A percentile compares a stretch with the other conserved stretches of the same genome.
Evolutionary conservation across 78 protist species (phyloP).

Genomic region (Mantamonas sphyraenae): DNA sequence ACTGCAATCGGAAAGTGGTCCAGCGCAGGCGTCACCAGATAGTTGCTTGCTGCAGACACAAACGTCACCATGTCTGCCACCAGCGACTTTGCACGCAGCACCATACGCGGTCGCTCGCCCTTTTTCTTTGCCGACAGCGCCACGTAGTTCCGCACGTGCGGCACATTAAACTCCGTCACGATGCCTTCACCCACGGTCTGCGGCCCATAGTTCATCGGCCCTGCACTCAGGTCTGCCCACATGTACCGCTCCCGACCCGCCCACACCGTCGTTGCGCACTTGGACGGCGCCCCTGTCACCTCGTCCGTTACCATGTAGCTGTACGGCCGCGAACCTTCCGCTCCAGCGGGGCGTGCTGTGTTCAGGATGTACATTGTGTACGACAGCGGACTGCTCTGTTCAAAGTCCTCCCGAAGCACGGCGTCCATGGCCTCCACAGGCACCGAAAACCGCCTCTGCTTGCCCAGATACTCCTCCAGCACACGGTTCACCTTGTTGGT

Average conservation of each 20-base stretch:
- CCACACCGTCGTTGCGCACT: conserved; percentile 19
- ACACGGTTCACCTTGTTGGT: no score
- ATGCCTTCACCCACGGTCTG: conserved; percentile 17
- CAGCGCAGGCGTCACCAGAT: no score
- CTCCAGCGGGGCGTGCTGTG: conserved; percentile 2
- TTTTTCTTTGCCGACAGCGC: no score
- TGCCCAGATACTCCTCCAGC: no score
- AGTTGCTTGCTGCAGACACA: no score
- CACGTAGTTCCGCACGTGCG: conserved; percentile 2
- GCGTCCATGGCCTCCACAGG: conserved; percentile 8
- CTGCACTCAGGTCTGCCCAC: conserved; percentile 13
- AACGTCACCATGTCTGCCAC: no score
- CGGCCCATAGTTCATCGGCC: conserved; percentile 6
- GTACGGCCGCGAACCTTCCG: no score
- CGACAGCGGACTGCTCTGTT: neutral
- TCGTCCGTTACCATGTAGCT: neutral
- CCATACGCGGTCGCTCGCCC: no score
- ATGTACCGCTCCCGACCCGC: conserved; percentile 5
- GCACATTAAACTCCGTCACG: conserved; percentile 10
- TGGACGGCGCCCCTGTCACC: neutral
- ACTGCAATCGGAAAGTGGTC: no score
- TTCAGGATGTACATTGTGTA: conserved; percentile 8
- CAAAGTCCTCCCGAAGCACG: conserved; percentile 10
- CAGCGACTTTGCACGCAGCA: no score
- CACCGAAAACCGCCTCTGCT: neutral